Percentiles rank a stretch among this genome's conserved stretches.
Conservation (phyloP, 352 stramenopile species). For the Thalassiosira hispida region DNA sequence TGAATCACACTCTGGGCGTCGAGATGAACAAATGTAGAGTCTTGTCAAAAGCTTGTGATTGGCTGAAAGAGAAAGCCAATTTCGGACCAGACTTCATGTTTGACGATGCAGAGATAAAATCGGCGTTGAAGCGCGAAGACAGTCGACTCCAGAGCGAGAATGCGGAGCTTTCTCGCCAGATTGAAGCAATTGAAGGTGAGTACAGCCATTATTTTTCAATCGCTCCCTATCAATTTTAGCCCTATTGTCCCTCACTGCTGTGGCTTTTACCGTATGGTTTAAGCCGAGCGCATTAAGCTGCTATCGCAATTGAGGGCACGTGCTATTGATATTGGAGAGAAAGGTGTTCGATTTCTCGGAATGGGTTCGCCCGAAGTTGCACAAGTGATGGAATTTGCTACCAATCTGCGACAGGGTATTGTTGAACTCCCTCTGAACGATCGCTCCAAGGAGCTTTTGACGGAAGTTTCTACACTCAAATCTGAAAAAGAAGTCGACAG, state of each 20-base stretch:
- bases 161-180: conserved; percentile 65
- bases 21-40: conserved; percentile 55
- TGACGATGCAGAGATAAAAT: conserved; percentile 67
- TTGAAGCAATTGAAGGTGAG: conserved; percentile 70
- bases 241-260: not conserved
- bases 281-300: conserved; percentile 63
- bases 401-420: conserved; percentile 68
- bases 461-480: conserved; percentile 54
- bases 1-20: conserved; percentile 58
- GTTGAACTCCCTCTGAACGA: conserved; percentile 78
- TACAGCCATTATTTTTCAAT: conserved; percentile 3
- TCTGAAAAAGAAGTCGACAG: conserved; percentile 63
- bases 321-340: conserved; percentile 73
- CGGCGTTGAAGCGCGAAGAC: conserved; percentile 53
- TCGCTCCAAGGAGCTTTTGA: conserved; percentile 45
- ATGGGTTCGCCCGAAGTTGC: conserved; percentile 64
- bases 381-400: conserved; percentile 80
- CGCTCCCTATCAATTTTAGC: not conserved
- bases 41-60: conserved; percentile 67
- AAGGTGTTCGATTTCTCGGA: conserved; percentile 73
- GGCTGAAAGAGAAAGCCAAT: conserved; percentile 69
- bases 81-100: conserved; percentile 55
- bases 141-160: conserved; percentile 61
- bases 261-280: conserved; percentile 1
- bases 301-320: conserved; percentile 65